Percentiles rank a stretch among this genome's conserved stretches.
Evolutionary conservation across 331 rosid species (phyloP).

Genomic region (Quercus tomentella): DNA sequence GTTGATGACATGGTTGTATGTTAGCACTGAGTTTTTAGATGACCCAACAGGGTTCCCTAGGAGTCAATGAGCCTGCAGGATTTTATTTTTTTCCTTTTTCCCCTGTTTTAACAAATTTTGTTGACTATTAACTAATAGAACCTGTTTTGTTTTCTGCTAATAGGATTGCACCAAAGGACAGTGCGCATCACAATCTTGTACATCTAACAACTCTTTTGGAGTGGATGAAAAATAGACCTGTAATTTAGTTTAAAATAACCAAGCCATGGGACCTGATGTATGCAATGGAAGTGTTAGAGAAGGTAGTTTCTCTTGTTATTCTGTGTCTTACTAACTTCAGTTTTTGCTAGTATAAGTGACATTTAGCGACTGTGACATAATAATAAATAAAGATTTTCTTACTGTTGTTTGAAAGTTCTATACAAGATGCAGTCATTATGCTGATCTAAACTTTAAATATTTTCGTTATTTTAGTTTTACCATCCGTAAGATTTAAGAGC

Average conservation of each 20-base stretch:
- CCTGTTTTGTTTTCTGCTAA: conserved; percentile 12
- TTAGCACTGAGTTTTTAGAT: background rate
- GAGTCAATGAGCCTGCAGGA: background rate
- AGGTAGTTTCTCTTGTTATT: conserved; percentile 11
- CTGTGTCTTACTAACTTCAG: conserved; percentile 18
- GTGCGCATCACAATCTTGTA: conserved; percentile 24
- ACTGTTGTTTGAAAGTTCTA: conserved; percentile 4
- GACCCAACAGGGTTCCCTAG: background rate
- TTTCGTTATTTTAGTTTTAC: background rate
- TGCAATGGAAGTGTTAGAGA: background rate
- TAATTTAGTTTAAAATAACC: conserved; percentile 18
- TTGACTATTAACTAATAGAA: conserved; percentile 10
- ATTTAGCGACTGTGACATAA: background rate
- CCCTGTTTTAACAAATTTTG: background rate
- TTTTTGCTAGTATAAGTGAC: conserved; percentile 9
- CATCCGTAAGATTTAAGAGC: background rate
- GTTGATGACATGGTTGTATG: background rate
- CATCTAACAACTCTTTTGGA: conserved; percentile 29
- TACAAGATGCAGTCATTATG: background rate
- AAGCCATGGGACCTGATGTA: conserved; percentile 14
- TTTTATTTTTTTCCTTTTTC: background rate
- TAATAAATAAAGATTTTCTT: background rate
- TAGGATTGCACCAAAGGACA: conserved; percentile 30
- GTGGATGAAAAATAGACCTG: conserved; percentile 11
- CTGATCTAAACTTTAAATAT: background rate